Base-by-base conservation (phyloP, 176 grass and related monocot genomes). In the barley (Hordeum vulgare) region DNA sequence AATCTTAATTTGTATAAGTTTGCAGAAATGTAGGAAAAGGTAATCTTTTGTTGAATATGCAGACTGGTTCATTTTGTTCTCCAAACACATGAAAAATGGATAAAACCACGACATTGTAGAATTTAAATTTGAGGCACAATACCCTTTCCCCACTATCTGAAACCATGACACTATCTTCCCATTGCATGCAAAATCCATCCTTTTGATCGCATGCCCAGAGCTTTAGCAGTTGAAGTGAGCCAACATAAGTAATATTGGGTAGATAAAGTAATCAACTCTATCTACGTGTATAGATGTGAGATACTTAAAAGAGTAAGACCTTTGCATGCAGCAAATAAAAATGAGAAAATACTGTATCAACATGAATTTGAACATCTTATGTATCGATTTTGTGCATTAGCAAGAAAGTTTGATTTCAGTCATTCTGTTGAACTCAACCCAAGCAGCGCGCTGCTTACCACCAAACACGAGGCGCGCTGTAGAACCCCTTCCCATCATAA, bases 401-500 rank as follows among this genome's bases (percentile, higher is more conserved):
- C n/a, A n/a, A 13, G 85, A 81, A 7, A 49, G 25, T n/a, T 12
- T 34, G 25, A 39, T 45, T 53, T 12, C 29, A 3, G 47, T 61
- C 14, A 56, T 66, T 45, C 40, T 69, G 1, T 7, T 74, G 13
- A 74, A 59, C 15, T 61, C 7, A 39, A 53, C 47, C 21, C 3
- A 71, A 14, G 36, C 12, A 51, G 6, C 15, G 34, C 34, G 70
- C 35, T 33, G 17, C 91, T 78, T 96, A 99, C 96, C 96, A 99
- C 96, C 96, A 99, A 85, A 99, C 91, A 74, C 91, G 87, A 66
- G 96, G 84, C 14, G 91, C 96, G 83, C 91, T 96, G 74, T 81
- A 99, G 34, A 90, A 77, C 14, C 93, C 96, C 47, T 99, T 99
- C 66, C 85, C 89, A 76, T 99, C 96, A 92, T 96, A 99, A 81